Evolutionary conservation across 345 rosid species (phyloP).

Genomic region (Eucalyptus viminalis): DNA sequence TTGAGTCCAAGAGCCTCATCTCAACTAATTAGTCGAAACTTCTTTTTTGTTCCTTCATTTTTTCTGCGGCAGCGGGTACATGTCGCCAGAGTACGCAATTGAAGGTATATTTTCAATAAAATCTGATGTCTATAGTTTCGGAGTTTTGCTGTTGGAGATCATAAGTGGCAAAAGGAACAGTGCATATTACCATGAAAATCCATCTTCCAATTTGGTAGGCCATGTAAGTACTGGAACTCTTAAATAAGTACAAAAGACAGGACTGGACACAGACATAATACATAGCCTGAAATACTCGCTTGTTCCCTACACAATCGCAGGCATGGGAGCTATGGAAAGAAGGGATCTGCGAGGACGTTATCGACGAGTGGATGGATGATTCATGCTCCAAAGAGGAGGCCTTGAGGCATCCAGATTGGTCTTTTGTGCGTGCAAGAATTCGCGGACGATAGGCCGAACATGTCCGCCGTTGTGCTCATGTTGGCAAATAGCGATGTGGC

Average conservation of each 20-base stretch:
- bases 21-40: no score
- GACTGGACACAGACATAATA: not conserved
- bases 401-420: constrained; percentile 34
- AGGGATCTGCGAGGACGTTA: constrained; percentile 1
- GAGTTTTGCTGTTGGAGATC: constrained; percentile 24
- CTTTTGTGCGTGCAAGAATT: constrained; percentile 55
- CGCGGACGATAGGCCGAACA: constrained; percentile 28
- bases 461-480: constrained; percentile 40
- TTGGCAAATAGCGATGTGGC: constrained; percentile 7
- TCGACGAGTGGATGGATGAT: constrained; percentile 10
- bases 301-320: not conserved
- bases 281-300: not conserved
- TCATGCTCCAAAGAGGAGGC: constrained; percentile 10
- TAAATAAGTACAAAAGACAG: not conserved
- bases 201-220: constrained; percentile 21
- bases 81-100: no score
- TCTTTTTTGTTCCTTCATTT: no score
- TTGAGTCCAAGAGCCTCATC: not conserved
- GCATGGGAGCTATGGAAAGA: no score
- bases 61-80: no score
- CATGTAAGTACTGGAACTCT: constrained; percentile 26
- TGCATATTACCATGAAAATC: not conserved
- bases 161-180: constrained; percentile 36
- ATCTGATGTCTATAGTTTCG: no score
- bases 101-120: no score